Conservation (phyloP, 345 rosid species). For the Trapa bicornis region DNA sequence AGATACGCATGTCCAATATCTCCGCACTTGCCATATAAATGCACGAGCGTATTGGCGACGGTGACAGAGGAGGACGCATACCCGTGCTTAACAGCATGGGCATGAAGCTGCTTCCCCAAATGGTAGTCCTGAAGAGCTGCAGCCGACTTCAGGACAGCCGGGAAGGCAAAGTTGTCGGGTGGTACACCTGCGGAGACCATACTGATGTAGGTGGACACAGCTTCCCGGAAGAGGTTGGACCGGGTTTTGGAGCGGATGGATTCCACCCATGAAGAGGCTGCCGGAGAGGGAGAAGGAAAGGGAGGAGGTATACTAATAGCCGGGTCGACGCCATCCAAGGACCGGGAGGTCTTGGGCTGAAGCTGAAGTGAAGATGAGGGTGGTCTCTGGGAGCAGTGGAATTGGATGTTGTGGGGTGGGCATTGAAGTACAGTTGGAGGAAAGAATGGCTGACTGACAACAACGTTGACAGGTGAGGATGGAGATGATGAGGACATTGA, state of each 20-base stretch:
- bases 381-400: not conserved
- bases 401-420: not conserved
- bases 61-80: constrained; percentile 34
- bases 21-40: constrained; percentile 61
- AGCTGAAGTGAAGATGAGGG: not conserved
- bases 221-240: constrained; percentile 46
- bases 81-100: constrained; percentile 63
- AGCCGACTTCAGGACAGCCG: constrained; percentile 60
- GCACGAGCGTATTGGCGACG: constrained; percentile 61
- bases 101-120: constrained; percentile 67
- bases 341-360: not conserved
- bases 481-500: not conserved
- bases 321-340: not conserved
- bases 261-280: constrained; percentile 39
- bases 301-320: not conserved
- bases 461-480: not conserved
- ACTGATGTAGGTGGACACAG: constrained; percentile 43
- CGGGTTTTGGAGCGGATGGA: constrained; percentile 46
- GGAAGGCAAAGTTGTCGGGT: constrained; percentile 68
- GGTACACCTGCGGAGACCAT: constrained; percentile 39
- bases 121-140: constrained; percentile 36
- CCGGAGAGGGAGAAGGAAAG: not conserved
- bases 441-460: not conserved
- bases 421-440: not conserved
- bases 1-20: constrained; percentile 31